Evolutionary conservation across 2,329 filamentous ascomycete genomes (phyloP).

Genomic region (Colletotrichum somersetense): DNA sequence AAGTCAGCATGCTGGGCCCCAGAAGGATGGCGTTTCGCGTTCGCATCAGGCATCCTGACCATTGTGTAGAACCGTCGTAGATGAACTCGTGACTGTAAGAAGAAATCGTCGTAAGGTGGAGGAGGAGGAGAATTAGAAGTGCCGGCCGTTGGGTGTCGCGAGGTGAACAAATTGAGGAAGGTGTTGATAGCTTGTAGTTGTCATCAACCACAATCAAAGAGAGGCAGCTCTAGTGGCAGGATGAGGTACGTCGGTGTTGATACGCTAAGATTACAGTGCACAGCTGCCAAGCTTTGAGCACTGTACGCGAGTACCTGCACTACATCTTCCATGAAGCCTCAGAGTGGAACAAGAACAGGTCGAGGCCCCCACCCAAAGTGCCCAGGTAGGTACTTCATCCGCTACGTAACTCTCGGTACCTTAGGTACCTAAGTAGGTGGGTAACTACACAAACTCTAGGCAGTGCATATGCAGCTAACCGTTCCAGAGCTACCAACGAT

Average conservation of each 20-base stretch:
- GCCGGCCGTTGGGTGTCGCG: neutral
- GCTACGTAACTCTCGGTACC: neutral
- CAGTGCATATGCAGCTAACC: neutral
- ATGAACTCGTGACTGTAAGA: neutral
- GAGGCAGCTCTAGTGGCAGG: neutral
- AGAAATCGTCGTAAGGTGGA: neutral
- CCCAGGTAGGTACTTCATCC: neutral
- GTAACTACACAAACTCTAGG: neutral
- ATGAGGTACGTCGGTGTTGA: conserved; percentile 6
- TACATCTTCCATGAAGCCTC: neutral
- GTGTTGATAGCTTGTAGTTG: conserved; percentile 16
- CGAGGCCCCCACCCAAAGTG: neutral
- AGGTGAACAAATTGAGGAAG: neutral
- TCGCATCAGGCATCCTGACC: conserved; percentile 24
- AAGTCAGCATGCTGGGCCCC: conserved; percentile 23
- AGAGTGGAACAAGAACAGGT: neutral
- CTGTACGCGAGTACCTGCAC: neutral
- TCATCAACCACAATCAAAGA: conserved; percentile 4
- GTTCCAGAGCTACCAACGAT: neutral
- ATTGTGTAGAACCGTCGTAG: conserved; percentile 21
- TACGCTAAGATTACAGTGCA: conserved; percentile 12
- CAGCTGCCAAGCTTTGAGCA: neutral
- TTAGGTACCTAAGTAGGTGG: too few relatives aligned
- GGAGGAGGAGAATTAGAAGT: neutral
- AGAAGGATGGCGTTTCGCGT: conserved; percentile 10